phyloP scores from a whole-genome alignment of 768 basidiomycete genomes.

The Naganishia kalamii region DNA sequence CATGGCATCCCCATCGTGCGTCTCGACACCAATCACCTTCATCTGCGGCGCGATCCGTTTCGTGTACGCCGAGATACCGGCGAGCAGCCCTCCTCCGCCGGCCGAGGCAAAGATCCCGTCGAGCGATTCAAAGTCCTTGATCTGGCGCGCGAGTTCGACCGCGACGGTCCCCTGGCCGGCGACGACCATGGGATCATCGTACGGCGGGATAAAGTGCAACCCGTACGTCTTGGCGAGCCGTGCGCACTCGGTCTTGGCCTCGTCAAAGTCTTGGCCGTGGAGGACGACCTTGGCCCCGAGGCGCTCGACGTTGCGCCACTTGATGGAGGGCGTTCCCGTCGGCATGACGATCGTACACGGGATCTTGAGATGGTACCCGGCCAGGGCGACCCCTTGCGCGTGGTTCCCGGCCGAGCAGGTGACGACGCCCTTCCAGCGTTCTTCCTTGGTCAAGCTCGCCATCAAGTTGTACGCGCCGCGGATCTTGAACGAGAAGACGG shows the following conservation, averaged over 20 bases:
- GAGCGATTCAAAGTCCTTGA: conserved; percentile 62
- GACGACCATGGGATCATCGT: conserved; percentile 93
- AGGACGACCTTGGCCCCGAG: conserved; percentile 91
- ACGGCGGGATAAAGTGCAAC: conserved; percentile 88
- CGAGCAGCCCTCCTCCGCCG: conserved; percentile 85
- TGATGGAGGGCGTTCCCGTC: conserved; percentile 86
- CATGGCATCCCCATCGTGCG: conserved; percentile 92
- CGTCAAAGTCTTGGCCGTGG: conserved; percentile 88
- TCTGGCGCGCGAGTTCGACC: conserved; percentile 88
- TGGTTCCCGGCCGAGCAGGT: conserved; percentile 99
- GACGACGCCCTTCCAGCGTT: conserved; percentile 93
- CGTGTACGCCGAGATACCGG: conserved; percentile 87
- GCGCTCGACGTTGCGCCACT: conserved; percentile 88
- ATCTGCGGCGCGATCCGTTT: conserved; percentile 86
- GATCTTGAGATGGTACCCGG: conserved; percentile 76
- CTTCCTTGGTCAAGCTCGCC: conserved; percentile 77
- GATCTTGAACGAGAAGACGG: conserved; percentile 97
- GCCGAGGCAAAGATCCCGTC: conserved; percentile 85
- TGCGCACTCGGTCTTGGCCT: conserved; percentile 88
- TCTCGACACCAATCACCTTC: conserved; percentile 84
- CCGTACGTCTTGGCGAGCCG: conserved; percentile 69
- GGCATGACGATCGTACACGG: conserved; percentile 99
- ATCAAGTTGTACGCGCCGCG: conserved; percentile 98
- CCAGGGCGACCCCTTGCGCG: conserved; percentile 94
- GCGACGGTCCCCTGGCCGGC: conserved; percentile 94